phyloP scores from a whole-genome alignment of 2,329 filamentous ascomycete genomes.

The Magnaporthales sp. region DNA sequence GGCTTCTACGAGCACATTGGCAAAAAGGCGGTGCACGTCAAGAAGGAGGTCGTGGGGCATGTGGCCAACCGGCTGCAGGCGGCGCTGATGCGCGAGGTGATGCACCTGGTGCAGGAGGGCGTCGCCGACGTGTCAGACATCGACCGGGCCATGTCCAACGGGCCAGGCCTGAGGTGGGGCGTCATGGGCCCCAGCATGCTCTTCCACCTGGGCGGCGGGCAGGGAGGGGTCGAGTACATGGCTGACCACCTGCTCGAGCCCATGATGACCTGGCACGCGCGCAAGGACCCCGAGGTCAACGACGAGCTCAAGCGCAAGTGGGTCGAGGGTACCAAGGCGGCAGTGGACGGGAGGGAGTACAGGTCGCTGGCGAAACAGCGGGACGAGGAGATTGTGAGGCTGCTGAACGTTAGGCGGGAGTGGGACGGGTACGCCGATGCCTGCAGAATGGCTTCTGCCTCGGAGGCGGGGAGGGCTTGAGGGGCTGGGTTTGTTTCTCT shows the following conservation, averaged over 20 bases:
- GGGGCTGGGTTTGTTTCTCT: not conserved
- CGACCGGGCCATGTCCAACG: not conserved
- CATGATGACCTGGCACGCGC: slow-evolving; percentile 1
- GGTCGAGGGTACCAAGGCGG: not conserved
- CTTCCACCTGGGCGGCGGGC: not conserved
- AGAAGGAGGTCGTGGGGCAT: slow-evolving; percentile 31
- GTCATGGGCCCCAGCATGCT: slow-evolving; percentile 1
- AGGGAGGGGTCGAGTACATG: not conserved
- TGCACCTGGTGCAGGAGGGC: slow-evolving; percentile 22
- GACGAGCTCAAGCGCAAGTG: not conserved
- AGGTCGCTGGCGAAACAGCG: not conserved
- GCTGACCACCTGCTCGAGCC: not conserved
- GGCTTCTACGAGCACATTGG: slow-evolving; percentile 29
- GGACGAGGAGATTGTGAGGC: not conserved
- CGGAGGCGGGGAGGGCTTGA: not conserved
- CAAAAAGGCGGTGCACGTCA: slow-evolving; percentile 29
- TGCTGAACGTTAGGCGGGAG: not conserved
- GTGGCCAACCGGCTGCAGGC: slow-evolving; percentile 36
- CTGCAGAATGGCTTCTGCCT: not conserved
- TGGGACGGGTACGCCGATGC: not conserved
- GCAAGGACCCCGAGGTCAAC: not conserved
- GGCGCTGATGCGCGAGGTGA: slow-evolving; percentile 25
- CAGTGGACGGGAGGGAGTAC: not conserved
- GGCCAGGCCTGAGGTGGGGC: not conserved
- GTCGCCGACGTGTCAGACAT: not conserved